A percentile compares a stretch with the other conserved stretches of the same genome.
Evolutionary conservation across 176 grass and related monocot species (phyloP).

Genomic region (Urochloa ruziziensis): DNA sequence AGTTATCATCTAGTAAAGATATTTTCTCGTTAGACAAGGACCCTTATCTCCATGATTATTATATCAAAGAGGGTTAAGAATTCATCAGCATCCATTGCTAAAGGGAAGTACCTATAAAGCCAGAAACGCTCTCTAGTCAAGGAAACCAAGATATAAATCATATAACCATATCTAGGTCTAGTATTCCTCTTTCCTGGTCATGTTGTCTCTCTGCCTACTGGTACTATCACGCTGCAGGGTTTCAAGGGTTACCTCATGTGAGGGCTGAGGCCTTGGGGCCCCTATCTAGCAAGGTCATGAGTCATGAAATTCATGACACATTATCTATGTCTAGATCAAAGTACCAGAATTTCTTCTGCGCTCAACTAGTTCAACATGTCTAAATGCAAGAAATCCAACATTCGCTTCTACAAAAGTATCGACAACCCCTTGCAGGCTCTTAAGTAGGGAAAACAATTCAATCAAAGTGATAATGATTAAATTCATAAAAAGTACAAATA

Average conservation of each 20-base stretch:
- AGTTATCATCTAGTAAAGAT: not conserved
- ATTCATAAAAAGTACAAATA: constrained; percentile 4
- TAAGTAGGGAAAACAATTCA: not conserved
- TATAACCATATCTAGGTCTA: not conserved
- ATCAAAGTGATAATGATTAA: not conserved
- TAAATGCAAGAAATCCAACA: constrained; percentile 5
- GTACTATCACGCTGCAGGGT: not conserved
- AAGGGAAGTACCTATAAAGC: not conserved
- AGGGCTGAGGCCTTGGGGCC: not conserved
- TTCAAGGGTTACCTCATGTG: not conserved
- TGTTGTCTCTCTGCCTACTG: not conserved
- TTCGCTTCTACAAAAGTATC: not conserved
- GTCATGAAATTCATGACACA: not conserved
- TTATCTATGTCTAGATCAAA: not conserved
- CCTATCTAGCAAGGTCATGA: not conserved
- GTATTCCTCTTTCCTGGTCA: not conserved
- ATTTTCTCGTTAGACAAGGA: not conserved
- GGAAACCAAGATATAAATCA: not conserved
- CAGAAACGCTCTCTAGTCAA: not conserved
- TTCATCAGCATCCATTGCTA: not conserved
- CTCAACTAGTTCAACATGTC: constrained; percentile 11
- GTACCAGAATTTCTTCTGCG: constrained; percentile 1
- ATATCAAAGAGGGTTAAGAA: not conserved
- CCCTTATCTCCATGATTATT: not conserved
- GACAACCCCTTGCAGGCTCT: not conserved